phyloP scores from a whole-genome alignment of 1,284 basidiomycete genomes.

The Microbotryomycetes sp. region DNA sequence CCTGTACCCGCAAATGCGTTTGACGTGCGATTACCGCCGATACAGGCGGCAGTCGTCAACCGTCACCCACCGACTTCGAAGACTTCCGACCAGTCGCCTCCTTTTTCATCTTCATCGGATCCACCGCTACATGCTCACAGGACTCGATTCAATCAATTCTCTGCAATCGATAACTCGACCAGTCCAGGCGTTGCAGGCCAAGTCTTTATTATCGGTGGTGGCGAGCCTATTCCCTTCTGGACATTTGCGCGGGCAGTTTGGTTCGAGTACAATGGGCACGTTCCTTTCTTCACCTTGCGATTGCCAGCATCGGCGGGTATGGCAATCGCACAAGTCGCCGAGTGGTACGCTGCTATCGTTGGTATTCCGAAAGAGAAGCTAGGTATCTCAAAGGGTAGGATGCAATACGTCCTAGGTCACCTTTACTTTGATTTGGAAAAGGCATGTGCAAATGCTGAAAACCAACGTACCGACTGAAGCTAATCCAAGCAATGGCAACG shows the following conservation, averaged over 20 bases:
- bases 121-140: slow-evolving; percentile 47
- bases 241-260: slow-evolving; percentile 80
- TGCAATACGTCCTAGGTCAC: slow-evolving; percentile 47
- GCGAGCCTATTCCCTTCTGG: slow-evolving; percentile 95
- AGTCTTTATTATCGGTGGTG: slow-evolving; percentile 95
- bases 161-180: slow-evolving; percentile 8
- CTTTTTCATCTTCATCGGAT: slow-evolving; percentile 42
- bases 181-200: slow-evolving; percentile 58
- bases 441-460: slow-evolving; percentile 19
- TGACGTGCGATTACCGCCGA: slow-evolving; percentile 54
- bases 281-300: slow-evolving; percentile 50
- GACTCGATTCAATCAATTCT: slow-evolving; percentile 49
- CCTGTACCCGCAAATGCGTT: slow-evolving; percentile 44
- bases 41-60: slow-evolving; percentile 38
- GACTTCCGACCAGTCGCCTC: not conserved
- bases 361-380: slow-evolving; percentile 58
- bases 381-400: slow-evolving; percentile 71
- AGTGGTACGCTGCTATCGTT: slow-evolving; percentile 58
- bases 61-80: slow-evolving; percentile 30
- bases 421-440: slow-evolving; percentile 95
- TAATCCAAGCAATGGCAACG: not conserved
- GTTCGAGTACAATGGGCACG: slow-evolving; percentile 58
- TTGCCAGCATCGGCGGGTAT: slow-evolving; percentile 63
- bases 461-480: not conserved
- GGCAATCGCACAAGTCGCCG: slow-evolving; percentile 50